A percentile compares a stretch with the other conserved stretches of the same genome.
Conservation (phyloP, 257 asterid genomes). For the Nyctanthes arbortristis region DNA sequence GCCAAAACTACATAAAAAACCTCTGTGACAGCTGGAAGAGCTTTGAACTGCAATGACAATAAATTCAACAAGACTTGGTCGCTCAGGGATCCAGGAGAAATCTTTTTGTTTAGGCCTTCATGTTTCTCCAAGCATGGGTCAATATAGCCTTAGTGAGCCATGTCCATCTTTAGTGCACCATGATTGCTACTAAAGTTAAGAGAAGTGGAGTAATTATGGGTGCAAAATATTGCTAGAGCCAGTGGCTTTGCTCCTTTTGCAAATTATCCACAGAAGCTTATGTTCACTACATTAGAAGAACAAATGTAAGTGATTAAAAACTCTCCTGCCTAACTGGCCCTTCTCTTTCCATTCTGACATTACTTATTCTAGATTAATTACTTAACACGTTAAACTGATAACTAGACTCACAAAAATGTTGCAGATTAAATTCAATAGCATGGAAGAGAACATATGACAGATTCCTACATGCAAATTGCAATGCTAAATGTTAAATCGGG, state of each 20-base stretch:
- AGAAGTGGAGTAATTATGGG: neutral
- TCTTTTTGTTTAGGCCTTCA: neutral
- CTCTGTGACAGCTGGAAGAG: neutral
- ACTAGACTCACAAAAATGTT: neutral
- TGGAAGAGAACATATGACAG: neutral
- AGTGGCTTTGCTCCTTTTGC: neutral
- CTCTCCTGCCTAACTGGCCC: neutral
- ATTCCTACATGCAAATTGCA: neutral
- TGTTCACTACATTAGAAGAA: neutral
- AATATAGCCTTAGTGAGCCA: neutral
- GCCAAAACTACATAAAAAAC: neutral
- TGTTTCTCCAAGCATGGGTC: neutral
- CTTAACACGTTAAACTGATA: neutral
- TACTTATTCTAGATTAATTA: neutral
- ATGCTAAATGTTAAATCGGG: neutral
- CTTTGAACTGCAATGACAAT: neutral
- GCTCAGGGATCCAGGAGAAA: neutral
- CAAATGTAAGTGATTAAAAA: neutral
- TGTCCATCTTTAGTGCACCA: neutral
- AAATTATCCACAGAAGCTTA: neutral
- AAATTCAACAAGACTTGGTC: neutral
- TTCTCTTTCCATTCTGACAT: neutral
- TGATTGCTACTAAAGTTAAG: neutral
- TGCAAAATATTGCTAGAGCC: neutral
- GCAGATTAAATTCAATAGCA: too few relatives aligned